phyloP scores from a whole-genome alignment of 140 eudicot species.

The Artemisia princeps region DNA sequence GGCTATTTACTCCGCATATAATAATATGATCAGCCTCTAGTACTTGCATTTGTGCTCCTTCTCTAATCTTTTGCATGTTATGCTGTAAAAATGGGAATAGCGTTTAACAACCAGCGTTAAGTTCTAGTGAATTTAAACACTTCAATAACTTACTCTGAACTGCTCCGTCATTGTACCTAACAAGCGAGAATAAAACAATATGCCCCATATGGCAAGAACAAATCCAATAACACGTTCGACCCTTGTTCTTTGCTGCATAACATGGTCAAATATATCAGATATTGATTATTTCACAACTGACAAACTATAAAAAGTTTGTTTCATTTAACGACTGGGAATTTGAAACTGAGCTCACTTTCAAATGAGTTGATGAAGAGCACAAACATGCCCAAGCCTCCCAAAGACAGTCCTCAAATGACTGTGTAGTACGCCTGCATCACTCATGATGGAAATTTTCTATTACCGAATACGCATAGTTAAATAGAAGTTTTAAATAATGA shows the following conservation, averaged over 20 bases:
- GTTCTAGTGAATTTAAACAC: conserved; percentile 13
- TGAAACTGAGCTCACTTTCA: conserved; percentile 49
- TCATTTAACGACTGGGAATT: conserved; percentile 15
- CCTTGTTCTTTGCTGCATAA: conserved; percentile 89
- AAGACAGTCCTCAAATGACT: conserved; percentile 83
- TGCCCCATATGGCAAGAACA: conserved; percentile 96
- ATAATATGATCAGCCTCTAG: conserved; percentile 86
- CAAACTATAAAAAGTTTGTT: conserved; percentile 14
- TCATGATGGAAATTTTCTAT: conserved; percentile 10
- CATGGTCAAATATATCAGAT: conserved; percentile 19
- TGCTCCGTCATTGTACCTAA: conserved; percentile 99
- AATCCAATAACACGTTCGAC: conserved; percentile 86
- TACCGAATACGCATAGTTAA: background rate
- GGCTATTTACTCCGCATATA: conserved; percentile 92
- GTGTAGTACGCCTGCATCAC: conserved; percentile 60
- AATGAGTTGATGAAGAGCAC: conserved; percentile 86
- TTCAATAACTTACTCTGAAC: conserved; percentile 61
- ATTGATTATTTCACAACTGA: background rate
- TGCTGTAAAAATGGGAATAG: conserved; percentile 40
- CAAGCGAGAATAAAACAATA: conserved; percentile 84
- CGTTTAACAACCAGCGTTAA: conserved; percentile 3
- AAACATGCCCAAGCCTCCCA: conserved; percentile 99
- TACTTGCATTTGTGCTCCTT: conserved; percentile 97
- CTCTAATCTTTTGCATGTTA: conserved; percentile 91
- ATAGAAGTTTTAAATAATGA: background rate